These are phyloP conservation scores for Diplocarpon mali DNA, from an alignment of 2,329 filamentous ascomycete species.

Conservation along the genomic window DNA sequence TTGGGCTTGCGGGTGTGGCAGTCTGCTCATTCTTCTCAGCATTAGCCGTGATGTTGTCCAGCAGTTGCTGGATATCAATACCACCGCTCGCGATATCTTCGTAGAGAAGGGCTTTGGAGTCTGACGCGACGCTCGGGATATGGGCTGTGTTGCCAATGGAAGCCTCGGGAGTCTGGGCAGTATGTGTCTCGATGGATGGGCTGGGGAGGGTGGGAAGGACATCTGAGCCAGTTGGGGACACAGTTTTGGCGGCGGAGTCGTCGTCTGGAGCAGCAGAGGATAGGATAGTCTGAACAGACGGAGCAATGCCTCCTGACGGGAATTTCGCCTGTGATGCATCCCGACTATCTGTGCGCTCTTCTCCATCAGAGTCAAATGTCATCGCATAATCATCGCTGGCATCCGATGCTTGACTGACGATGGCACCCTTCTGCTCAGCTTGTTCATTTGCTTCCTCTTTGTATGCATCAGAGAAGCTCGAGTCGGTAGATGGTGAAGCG, in stretches of 20 bases:
- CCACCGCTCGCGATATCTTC: conserved; percentile 24
- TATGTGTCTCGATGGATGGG: conserved; percentile 2
- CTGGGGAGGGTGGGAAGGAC: conserved; percentile 11
- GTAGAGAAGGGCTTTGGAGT: conserved; percentile 17
- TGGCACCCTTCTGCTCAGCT: conserved; percentile 12
- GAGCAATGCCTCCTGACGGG: conserved; percentile 20
- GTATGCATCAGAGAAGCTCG: conserved; percentile 28
- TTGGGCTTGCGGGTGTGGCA: conserved; percentile 12
- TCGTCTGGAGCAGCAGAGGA: conserved; percentile 8
- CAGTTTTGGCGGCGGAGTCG: conserved; percentile 3
- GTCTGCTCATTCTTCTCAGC: conserved; percentile 25
- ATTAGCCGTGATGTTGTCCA: conserved; percentile 30
- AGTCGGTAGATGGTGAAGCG: conserved; percentile 20
- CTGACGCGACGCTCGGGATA: conserved; percentile 12
- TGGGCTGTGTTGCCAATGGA: conserved; percentile 15
- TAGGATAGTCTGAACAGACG: conserved; percentile 16
- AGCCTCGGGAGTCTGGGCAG: conserved; percentile 1
- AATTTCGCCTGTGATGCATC: conserved; percentile 24
- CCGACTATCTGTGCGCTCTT: conserved; percentile 26
- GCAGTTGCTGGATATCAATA: conserved; percentile 29
- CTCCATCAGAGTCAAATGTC: conserved; percentile 29
- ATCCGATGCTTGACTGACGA: conserved; percentile 17
- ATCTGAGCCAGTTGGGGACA: conserved; percentile 12
- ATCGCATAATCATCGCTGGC: conserved; percentile 29
- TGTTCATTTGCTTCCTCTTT: conserved; percentile 21